Percentiles rank a stretch among this genome's conserved stretches.
These are phyloP conservation scores for Mrakia blollopis DNA, from an alignment of 768 basidiomycete species.

Conservation along the genomic window DNA sequence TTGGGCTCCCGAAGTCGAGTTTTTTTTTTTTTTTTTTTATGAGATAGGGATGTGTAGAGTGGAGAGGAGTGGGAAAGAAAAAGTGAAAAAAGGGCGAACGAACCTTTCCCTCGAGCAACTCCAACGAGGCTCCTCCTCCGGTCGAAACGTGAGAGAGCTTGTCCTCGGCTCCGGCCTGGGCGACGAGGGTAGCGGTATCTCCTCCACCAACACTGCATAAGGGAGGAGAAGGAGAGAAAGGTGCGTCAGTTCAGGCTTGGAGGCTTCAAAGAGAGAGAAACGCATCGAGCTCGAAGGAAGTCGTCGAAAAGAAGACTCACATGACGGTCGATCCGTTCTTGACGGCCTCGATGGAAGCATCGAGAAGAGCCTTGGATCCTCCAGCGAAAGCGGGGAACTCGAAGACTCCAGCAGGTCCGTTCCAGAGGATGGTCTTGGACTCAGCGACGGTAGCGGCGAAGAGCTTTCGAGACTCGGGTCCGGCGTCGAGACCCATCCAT, in stretches of 20 bases:
- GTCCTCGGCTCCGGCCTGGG: constrained; percentile 70
- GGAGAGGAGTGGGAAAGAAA: too few species aligned
- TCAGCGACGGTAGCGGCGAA: constrained; percentile 75
- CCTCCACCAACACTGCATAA: constrained; percentile 61
- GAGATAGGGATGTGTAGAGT: background rate
- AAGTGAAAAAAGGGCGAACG: background rate
- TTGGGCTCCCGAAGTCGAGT: too few species aligned
- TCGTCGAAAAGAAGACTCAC: background rate
- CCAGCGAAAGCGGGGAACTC: constrained; percentile 87
- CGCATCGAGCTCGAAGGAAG: background rate
- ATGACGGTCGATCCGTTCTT: constrained; percentile 83
- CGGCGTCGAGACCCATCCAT: constrained; percentile 93
- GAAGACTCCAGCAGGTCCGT: constrained; percentile 95
- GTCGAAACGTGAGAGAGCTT: constrained; percentile 95
- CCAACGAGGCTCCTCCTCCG: constrained; percentile 64
- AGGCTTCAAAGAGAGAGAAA: background rate
- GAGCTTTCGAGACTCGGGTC: constrained; percentile 72
- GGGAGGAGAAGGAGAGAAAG: background rate
- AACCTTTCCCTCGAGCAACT: constrained; percentile 97
- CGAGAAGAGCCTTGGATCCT: constrained; percentile 77
- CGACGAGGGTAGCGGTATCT: constrained; percentile 74
- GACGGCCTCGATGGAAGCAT: constrained; percentile 81
- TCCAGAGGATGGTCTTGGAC: constrained; percentile 96
- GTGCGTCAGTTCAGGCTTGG: background rate
- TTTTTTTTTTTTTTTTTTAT: too few species aligned